phyloP scores from a whole-genome alignment of 495 filamentous ascomycete genomes.

The Aspergillus ellipticus region DNA sequence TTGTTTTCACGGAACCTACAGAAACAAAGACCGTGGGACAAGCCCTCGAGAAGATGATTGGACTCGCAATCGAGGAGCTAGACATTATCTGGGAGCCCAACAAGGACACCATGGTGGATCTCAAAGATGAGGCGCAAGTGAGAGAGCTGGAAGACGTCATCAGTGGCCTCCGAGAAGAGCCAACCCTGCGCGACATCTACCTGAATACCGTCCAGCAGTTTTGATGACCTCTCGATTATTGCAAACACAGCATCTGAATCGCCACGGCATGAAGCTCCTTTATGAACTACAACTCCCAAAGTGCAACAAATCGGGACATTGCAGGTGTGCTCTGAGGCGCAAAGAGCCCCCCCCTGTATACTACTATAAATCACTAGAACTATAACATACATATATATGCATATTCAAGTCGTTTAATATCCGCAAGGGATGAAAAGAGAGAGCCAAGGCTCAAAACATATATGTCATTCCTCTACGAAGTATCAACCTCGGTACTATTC shows the following conservation, averaged over 20 bases:
- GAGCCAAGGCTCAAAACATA: too few relatives aligned
- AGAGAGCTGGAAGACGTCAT: conserved; percentile 48
- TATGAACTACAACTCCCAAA: not conserved
- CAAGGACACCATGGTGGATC: conserved; percentile 64
- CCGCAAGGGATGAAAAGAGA: not conserved
- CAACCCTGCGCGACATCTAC: conserved; percentile 67
- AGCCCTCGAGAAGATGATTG: conserved; percentile 51
- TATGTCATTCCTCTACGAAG: too few relatives aligned
- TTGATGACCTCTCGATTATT: conserved; percentile 4
- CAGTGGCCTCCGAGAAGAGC: conserved; percentile 48
- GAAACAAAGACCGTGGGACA: conserved; percentile 64
- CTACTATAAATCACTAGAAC: not conserved
- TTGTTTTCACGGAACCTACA: conserved; percentile 71
- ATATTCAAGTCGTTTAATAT: not conserved
- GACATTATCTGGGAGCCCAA: conserved; percentile 88
- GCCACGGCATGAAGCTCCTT: not conserved
- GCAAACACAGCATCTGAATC: not conserved
- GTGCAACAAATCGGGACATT: not conserved
- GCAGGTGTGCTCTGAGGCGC: not conserved
- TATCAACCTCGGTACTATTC: conserved; percentile 17
- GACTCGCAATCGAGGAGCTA: conserved; percentile 60
- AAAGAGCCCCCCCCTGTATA: not conserved
- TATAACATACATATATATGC: not conserved
- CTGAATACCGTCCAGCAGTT: conserved; percentile 48
- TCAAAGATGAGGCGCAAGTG: conserved; percentile 49